Base-by-base conservation (phyloP, 2,329 filamentous ascomycete species). In the Bisporella sp. region DNA sequence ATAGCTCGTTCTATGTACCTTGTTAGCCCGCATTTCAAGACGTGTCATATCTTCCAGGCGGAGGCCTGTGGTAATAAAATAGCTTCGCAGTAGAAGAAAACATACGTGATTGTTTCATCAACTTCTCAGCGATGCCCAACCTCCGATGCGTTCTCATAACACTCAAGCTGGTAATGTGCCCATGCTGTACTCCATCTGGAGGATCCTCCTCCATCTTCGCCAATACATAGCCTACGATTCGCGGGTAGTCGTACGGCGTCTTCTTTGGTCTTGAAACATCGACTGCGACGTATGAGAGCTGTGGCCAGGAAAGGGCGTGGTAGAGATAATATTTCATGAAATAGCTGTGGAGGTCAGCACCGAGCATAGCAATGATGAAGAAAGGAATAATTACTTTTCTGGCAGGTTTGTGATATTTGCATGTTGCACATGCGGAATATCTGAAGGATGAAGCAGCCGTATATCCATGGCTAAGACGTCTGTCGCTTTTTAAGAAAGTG, bases 241-340 rank as follows among this genome's bases (percentile, higher is more conserved):
- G 95, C 59, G 93, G 93, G 63, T 95, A 93, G 69, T 95, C 87
- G 70, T 92, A 87, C 44, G 85, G 84, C 0, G 84, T 82, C 67
- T 85, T 85, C 61, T 79, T 79, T 33, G 89, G 87, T 35, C 89
- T 82, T 21, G 86, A 87, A 51, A 91, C 84, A 69, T 97, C 92
- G 62, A 99, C 90, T 61, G 93, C 93, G 51, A 99, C 92, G 71
- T 91, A 97, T 71, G 86, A 92, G 58, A 99, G 82, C 73, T 97
- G 92, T 43, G 93, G 93, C 93, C 93, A 99, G 62, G 90, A 95
- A 59, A 97, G 83, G 12, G 92, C 91, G 72, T 99, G 93, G 80
- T 99, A 99, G 65, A 99, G 84, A 76, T 99, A 99, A 79, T 99
- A 99, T 79, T 99, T 99, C 73, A 96, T 88, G 70, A 97, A 97